Evolutionary conservation across 768 basidiomycete species (phyloP), one percentile per base, ranked within the genome.

Genomic region (Mrakia hoshinonis): DNA sequence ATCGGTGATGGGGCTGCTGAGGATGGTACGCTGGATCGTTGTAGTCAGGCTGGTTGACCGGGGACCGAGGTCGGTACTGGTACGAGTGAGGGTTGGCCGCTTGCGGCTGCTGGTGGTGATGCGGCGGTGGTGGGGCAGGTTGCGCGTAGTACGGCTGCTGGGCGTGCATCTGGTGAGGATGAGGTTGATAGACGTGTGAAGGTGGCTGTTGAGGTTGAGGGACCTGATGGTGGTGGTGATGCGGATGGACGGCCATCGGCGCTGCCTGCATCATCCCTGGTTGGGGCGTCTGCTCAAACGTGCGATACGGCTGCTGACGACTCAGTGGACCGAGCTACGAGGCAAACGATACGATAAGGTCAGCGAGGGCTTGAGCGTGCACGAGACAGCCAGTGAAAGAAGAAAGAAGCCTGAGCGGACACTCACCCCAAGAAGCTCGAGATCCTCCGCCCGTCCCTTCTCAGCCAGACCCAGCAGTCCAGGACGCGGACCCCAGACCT

Each of bases 391-490:
- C 7, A 62, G n/a, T 2, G 15, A 31, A 22, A n/a, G 24, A 24
- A 20, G 43, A 67, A 31, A 10, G 36, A 39, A 24, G 2, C n/a
- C 24, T n/a, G n/a, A n/a, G n/a, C n/a, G n/a, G 48, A 11, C 26
- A 63, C 71, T 67, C 61, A 73, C 71, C 12, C 67, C 67, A 15
- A 73, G 43, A 49, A 73, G 22, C 43, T 73, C 67, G 24, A 73
- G 67, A 54, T 73, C 72, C 15, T 34, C 47, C 22, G 68, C 67
- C 24, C 65, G 11, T 15, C 60, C 60, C 20, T 49, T 58, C 29
- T 73, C 61, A 13, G 58, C 65, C 29, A 73, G 39, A 22, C 72
- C 67, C 47, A 68, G 18, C 39, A 73, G 43, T n/a, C 67, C 72
- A 15, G 72, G 72, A 4, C 67, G 43, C 9, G 72, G 72, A 0